Percentiles rank a stretch among this genome's conserved stretches.
Conservation (phyloP, 73 alveolate genomes). For the Paramecium sexaurelia region DNA sequence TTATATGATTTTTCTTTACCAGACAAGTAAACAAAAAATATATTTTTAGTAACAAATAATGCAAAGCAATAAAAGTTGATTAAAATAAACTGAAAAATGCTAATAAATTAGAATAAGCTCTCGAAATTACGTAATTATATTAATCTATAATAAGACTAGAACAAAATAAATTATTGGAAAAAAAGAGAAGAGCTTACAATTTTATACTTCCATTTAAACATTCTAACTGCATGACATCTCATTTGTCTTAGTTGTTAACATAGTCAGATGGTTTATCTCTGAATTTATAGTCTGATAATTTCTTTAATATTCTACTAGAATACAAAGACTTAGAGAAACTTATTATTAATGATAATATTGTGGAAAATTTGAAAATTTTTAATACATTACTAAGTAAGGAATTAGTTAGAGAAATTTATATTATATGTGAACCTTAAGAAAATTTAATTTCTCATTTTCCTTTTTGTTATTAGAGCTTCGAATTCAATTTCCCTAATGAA, state of each 20-base stretch:
- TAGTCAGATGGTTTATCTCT: neutral
- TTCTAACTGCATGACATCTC: neutral
- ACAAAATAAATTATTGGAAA: neutral
- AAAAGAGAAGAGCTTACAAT: slow-evolving; percentile 5
- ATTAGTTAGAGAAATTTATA: neutral
- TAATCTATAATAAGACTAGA: neutral
- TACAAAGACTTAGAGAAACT: slow-evolving; percentile 2
- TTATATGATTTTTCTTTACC: slow-evolving; percentile 24
- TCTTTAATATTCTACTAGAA: neutral
- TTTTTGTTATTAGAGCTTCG: neutral
- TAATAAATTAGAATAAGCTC: neutral
- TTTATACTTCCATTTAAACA: neutral
- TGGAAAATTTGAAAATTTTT: neutral
- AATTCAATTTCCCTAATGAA: slow-evolving; percentile 68
- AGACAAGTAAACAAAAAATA: neutral
- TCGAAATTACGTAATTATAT: neutral
- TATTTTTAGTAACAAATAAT: neutral
- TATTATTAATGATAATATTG: neutral
- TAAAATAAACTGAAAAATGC: neutral
- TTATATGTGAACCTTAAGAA: slow-evolving; percentile 10
- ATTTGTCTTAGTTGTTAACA: neutral
- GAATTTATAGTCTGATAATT: neutral
- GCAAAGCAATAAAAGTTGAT: neutral
- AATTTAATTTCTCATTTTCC: neutral
- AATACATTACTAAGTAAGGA: neutral